phyloP scores from a whole-genome alignment of 345 rosid species.

The Turnera subulata region DNA sequence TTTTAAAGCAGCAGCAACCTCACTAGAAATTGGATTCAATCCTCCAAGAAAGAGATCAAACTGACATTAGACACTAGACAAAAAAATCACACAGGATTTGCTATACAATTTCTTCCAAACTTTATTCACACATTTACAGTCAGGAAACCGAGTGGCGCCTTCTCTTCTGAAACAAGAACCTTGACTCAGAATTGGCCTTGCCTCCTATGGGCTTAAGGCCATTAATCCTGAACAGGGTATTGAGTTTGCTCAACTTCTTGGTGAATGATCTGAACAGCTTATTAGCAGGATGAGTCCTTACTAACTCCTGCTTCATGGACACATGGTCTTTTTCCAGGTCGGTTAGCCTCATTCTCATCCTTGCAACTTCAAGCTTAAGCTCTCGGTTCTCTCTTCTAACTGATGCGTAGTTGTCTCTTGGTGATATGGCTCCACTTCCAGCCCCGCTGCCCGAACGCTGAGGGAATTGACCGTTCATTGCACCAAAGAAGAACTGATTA shows the following conservation, averaged over 20 bases:
- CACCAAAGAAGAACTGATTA: slow-evolving; percentile 67
- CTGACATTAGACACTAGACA: slow-evolving; percentile 1
- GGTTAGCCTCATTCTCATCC: slow-evolving; percentile 98
- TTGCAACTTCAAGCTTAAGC: slow-evolving; percentile 92
- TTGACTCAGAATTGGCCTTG: slow-evolving; percentile 53
- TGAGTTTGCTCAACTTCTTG: slow-evolving; percentile 75
- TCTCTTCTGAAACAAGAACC: slow-evolving; percentile 66
- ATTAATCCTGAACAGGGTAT: slow-evolving; percentile 60
- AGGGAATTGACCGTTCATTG: slow-evolving; percentile 63
- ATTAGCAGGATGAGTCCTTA: slow-evolving; percentile 59
- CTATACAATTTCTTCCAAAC: slow-evolving; percentile 30
- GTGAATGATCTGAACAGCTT: slow-evolving; percentile 75
- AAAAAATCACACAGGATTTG: slow-evolving; percentile 8
- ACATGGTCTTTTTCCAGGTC: slow-evolving; percentile 95
- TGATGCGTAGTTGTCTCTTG: slow-evolving; percentile 92
- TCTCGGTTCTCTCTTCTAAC: slow-evolving; percentile 97
- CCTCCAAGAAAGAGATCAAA: not conserved
- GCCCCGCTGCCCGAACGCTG: slow-evolving; percentile 86
- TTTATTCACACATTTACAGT: slow-evolving; percentile 21
- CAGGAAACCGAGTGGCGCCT: slow-evolving; percentile 85
- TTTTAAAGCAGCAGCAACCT: not conserved
- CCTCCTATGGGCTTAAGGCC: slow-evolving; percentile 47
- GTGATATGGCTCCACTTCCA: slow-evolving; percentile 96
- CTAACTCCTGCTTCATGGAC: slow-evolving; percentile 86
- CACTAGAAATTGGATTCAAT: slow-evolving; percentile 7